phyloP scores from a whole-genome alignment of 768 basidiomycete species.

The Cyclocybe aegerita region DNA sequence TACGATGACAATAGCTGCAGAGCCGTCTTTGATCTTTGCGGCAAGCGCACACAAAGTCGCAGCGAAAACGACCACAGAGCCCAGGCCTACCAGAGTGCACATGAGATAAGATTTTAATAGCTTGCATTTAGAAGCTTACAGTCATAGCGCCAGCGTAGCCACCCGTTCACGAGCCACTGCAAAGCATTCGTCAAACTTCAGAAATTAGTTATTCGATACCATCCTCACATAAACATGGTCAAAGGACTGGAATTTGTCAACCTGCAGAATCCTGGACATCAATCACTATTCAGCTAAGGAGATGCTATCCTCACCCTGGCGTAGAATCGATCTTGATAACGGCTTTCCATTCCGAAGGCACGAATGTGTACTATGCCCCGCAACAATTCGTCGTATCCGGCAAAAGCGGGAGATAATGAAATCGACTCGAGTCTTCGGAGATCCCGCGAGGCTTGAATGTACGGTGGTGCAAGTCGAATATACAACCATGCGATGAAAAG shows the following conservation, averaged over 20 bases:
- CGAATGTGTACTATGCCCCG: slow-evolving; percentile 66
- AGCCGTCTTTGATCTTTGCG: slow-evolving; percentile 54
- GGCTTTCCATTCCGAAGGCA: slow-evolving; percentile 68
- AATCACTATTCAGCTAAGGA: neutral
- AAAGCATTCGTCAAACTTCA: slow-evolving; percentile 18
- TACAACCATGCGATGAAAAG: slow-evolving; percentile 70
- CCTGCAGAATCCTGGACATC: slow-evolving; percentile 24
- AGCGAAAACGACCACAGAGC: slow-evolving; percentile 67
- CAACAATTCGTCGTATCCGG: slow-evolving; percentile 71
- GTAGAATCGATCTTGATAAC: slow-evolving; percentile 68
- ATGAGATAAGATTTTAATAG: neutral
- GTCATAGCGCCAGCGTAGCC: slow-evolving; percentile 76
- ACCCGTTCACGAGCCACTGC: slow-evolving; percentile 67
- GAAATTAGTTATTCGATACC: neutral
- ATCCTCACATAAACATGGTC: slow-evolving; percentile 67
- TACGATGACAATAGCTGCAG: slow-evolving; percentile 70
- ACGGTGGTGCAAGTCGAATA: slow-evolving; percentile 58
- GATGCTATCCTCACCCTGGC: slow-evolving; percentile 35
- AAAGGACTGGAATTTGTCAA: slow-evolving; percentile 68
- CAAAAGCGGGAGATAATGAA: slow-evolving; percentile 69
- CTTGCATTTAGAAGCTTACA: slow-evolving; percentile 35
- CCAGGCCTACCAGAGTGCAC: slow-evolving; percentile 43
- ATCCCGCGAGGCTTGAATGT: slow-evolving; percentile 63
- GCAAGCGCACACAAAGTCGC: slow-evolving; percentile 68
- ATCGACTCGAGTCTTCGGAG: slow-evolving; percentile 66